A percentile compares a stretch with the other conserved stretches of the same genome.
phyloP scores from a whole-genome alignment of 805 yeast species.

The Teunomyces barrocoloradensis region DNA sequence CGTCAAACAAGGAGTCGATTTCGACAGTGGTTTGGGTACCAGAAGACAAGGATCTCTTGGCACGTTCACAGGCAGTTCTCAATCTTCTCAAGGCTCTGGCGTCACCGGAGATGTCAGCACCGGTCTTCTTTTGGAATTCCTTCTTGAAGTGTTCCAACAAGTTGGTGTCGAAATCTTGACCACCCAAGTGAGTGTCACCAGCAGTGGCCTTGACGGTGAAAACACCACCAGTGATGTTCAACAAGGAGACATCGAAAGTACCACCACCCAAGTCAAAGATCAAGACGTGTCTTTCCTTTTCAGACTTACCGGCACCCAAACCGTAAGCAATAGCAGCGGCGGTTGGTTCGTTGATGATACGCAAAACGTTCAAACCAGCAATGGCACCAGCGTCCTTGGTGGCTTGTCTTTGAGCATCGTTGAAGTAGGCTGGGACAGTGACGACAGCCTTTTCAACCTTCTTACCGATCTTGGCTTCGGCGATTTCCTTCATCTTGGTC shows the following conservation, averaged over 20 bases:
- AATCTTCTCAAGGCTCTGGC: conserved; percentile 51
- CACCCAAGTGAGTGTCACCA: conserved; percentile 53
- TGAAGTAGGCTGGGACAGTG: conserved; percentile 51
- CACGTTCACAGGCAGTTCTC: conserved; percentile 53
- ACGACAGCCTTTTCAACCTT: conserved; percentile 57
- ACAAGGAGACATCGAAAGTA: conserved; percentile 92
- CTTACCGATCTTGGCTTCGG: conserved; percentile 85
- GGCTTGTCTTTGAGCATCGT: conserved; percentile 51
- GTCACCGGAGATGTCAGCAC: conserved; percentile 45
- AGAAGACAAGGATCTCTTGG: conserved; percentile 49
- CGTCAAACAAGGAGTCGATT: conserved; percentile 49
- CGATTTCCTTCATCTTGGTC: conserved; percentile 61
- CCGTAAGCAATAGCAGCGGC: conserved; percentile 98
- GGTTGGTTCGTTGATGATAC: conserved; percentile 58
- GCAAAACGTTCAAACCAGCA: conserved; percentile 48
- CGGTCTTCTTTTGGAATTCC: conserved; percentile 47
- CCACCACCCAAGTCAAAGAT: conserved; percentile 98
- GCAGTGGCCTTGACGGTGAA: conserved; percentile 92
- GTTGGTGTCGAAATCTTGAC: conserved; percentile 53
- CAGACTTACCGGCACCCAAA: conserved; percentile 63
- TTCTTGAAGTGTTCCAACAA: conserved; percentile 47
- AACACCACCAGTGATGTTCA: conserved; percentile 93
- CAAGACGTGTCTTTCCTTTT: conserved; percentile 65
- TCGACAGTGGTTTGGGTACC: conserved; percentile 50
- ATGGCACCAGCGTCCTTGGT: conserved; percentile 53